A percentile compares a stretch with the other conserved stretches of the same genome.
Conservation (phyloP, 2,329 filamentous ascomycete species). For the Talaromyces atroroseus region DNA sequence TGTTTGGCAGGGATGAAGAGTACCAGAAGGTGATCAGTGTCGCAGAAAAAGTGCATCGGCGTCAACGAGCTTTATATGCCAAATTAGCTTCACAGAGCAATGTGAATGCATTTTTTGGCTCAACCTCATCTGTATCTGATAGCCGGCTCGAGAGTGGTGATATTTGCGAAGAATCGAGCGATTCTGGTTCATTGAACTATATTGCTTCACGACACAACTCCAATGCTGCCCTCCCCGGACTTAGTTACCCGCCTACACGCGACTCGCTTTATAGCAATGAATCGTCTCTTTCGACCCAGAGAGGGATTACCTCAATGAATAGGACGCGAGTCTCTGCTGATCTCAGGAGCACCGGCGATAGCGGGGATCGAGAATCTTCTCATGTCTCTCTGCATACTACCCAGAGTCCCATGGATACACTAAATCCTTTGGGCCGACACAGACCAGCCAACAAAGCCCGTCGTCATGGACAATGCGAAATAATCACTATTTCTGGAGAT, state of each 20-base stretch:
- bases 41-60: conserved; percentile 69
- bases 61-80: conserved; percentile 45
- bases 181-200: conserved; percentile 44
- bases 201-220: conserved; percentile 34
- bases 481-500: conserved; percentile 53
- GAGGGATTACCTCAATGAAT: conserved; percentile 18
- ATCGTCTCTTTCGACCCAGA: conserved; percentile 29
- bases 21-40: conserved; percentile 64
- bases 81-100: conserved; percentile 27
- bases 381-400: conserved; percentile 23
- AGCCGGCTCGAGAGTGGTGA: conserved; percentile 45
- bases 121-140: conserved; percentile 50
- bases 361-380: conserved; percentile 33
- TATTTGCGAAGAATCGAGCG: conserved; percentile 50
- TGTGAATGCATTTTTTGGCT: conserved; percentile 45
- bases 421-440: conserved; percentile 28
- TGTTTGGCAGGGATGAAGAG: conserved; percentile 75
- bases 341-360: conserved; percentile 28
- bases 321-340: conserved; percentile 34
- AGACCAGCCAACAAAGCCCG: conserved; percentile 46
- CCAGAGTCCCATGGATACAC: conserved; percentile 28
- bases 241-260: conserved; percentile 27
- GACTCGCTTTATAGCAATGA: conserved; percentile 34
- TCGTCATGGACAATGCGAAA: conserved; percentile 53
- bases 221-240: conserved; percentile 24